Evolutionary conservation across 768 basidiomycete genomes (phyloP).

Genomic region (Hemileccinum rubropunctum): DNA sequence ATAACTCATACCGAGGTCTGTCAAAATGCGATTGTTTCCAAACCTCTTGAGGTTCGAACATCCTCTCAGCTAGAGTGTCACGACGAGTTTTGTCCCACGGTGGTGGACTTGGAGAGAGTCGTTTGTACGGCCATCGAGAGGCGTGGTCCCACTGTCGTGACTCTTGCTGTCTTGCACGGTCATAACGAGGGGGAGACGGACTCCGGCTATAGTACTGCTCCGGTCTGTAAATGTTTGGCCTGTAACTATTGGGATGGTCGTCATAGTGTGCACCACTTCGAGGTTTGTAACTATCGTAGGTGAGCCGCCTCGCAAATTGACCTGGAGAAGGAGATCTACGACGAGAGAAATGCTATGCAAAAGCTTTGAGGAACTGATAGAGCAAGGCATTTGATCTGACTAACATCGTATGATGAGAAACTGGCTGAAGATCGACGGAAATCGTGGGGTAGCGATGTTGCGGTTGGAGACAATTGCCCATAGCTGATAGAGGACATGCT

Average conservation of each 20-base stretch:
- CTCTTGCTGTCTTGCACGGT: constrained; percentile 38
- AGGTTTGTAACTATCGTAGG: constrained; percentile 54
- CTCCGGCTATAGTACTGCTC: constrained; percentile 41
- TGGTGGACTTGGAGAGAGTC: constrained; percentile 36
- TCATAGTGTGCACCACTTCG: constrained; percentile 38
- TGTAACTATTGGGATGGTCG: constrained; percentile 41
- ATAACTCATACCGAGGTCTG: constrained; percentile 43
- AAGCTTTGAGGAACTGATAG: constrained; percentile 19
- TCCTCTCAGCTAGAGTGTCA: constrained; percentile 45
- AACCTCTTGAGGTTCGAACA: constrained; percentile 70
- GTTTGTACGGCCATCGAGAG: constrained; percentile 44
- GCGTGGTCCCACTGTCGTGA: constrained; percentile 46
- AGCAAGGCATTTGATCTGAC: constrained; percentile 21
- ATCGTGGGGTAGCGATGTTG: constrained; percentile 24
- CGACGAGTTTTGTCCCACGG: constrained; percentile 33
- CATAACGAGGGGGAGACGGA: constrained; percentile 53
- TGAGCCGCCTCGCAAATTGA: constrained; percentile 39
- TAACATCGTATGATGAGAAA: constrained; percentile 32
- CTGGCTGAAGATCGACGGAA: constrained; percentile 26
- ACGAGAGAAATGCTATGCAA: constrained; percentile 29
- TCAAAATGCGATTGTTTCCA: constrained; percentile 64
- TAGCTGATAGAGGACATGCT: constrained; percentile 28
- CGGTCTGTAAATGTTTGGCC: constrained; percentile 38
- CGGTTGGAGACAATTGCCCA: constrained; percentile 25
- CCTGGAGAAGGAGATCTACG: constrained; percentile 51